Evolutionary conservation across 345 rosid genomes (phyloP), one percentile per base, ranked within the genome.

Genomic region (Linum lewisii): DNA sequence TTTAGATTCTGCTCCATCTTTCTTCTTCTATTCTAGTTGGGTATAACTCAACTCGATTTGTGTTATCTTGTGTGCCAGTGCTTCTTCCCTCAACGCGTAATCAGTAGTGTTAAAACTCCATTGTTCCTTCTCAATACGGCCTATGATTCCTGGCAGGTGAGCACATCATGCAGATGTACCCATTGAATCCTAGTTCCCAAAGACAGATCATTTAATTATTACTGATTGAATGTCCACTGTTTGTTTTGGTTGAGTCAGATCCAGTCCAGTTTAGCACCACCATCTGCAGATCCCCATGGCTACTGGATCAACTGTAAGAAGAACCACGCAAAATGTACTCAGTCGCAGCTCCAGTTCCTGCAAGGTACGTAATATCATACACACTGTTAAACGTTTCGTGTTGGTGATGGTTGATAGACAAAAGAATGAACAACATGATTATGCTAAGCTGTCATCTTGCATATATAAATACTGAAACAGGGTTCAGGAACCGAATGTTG

Each of bases 101-200:
- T 93, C n/a, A 67, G 70, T 60, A 78, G 80, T 55, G 75, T 93
- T 34, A 79, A 69, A 66, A 82, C 97, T 53, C 97, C 99, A 0
- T 70, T 93, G 7, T 93, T 93, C 63, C 63, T 93, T 67, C 75
- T 93, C 66, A 90, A 93, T 37, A 83, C 96, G 54, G 99, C 99
- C 0, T 93, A 93, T 42, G 99, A 93, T 80, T 73, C 95, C n/a
- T 93, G 99, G 99, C 99, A 93, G 99, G 99, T 93, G 1, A 51
- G 61, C 37, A 49, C 65, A n/a, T n/a, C n/a, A 29, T 29, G 34
- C 34, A 29, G 34, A 29, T 29, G 7, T 63, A 29, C 26, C n/a
- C 57, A 15, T 3, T n/a, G 24, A n/a, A 20, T 11, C 24, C 14
- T 6, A 21, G 45, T 21, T 32, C 47, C 25, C 32, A 8, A 42